Percentiles rank a stretch among this genome's conserved stretches.
These are phyloP conservation scores for Hippophae rhamnoides DNA, from an alignment of 306 rosid genomes.

Conservation along the genomic window DNA sequence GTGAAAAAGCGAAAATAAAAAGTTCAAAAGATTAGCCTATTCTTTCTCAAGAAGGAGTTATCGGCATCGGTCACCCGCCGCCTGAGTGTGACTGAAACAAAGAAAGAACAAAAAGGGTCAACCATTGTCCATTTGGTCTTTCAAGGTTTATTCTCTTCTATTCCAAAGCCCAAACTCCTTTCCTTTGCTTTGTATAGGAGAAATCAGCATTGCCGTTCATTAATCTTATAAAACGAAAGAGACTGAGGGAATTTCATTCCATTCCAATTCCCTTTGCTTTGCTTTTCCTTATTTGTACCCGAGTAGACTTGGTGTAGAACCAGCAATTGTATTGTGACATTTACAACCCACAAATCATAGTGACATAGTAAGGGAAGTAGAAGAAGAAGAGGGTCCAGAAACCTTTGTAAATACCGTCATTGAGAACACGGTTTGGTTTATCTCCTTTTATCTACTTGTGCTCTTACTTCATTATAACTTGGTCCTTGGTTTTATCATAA, in stretches of 20 bases:
- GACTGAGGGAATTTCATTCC: background rate
- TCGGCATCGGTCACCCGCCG: slow-evolving; percentile 26
- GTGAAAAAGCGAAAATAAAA: background rate
- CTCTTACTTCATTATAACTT: slow-evolving; percentile 6
- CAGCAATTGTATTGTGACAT: background rate
- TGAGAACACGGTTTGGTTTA: slow-evolving; percentile 50
- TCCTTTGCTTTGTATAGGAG: background rate
- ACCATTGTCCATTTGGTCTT: slow-evolving; percentile 2
- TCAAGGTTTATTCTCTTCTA: slow-evolving; percentile 11
- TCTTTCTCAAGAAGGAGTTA: background rate
- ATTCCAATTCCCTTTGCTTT: slow-evolving; percentile 3
- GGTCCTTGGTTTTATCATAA: slow-evolving; percentile 46
- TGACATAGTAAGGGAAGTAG: background rate
- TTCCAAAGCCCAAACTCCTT: slow-evolving; percentile 18
- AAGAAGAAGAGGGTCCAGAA: slow-evolving; percentile 7
- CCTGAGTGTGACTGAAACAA: slow-evolving; percentile 4
- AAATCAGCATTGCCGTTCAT: background rate
- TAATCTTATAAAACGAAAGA: background rate
- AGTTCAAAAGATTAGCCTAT: background rate
- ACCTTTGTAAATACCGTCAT: slow-evolving; percentile 47
- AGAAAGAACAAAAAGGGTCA: background rate
- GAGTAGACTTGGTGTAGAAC: slow-evolving; percentile 10
- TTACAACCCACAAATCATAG: slow-evolving; percentile 15
- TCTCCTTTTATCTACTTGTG: slow-evolving; percentile 32
- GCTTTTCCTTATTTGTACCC: background rate